These are phyloP conservation scores for Ailanthus altissimus DNA, from an alignment of 345 rosid genomes.

Conservation along the genomic window DNA sequence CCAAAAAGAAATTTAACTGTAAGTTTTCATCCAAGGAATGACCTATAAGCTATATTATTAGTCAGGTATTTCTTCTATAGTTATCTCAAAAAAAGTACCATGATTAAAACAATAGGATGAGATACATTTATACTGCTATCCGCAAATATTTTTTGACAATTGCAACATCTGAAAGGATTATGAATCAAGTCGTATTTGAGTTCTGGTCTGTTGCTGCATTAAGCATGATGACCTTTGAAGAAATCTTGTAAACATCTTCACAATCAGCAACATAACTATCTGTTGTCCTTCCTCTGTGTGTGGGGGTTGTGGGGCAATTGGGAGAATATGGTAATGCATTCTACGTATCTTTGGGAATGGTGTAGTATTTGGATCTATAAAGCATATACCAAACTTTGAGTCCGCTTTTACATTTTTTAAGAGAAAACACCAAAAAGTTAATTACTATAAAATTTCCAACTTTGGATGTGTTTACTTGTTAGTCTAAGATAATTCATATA, in stretches of 20 bases:
- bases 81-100: neutral
- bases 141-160: neutral
- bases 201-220: slow-evolving; percentile 1
- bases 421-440: neutral
- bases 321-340: neutral
- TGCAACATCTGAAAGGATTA: neutral
- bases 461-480: neutral
- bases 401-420: neutral
- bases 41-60: neutral
- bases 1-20: slow-evolving; percentile 87
- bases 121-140: neutral
- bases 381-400: neutral
- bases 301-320: neutral
- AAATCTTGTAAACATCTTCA: neutral
- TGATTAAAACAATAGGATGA: neutral
- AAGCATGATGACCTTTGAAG: neutral
- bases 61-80: neutral
- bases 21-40: slow-evolving; percentile 35
- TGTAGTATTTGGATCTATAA: slow-evolving; percentile 1
- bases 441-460: neutral
- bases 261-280: slow-evolving; percentile 5
- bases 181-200: neutral
- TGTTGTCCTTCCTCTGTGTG: neutral
- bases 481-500: neutral
- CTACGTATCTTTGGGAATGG: neutral